Base-by-base conservation (phyloP, 768 basidiomycete species). In the Mrakia frigida region DNA sequence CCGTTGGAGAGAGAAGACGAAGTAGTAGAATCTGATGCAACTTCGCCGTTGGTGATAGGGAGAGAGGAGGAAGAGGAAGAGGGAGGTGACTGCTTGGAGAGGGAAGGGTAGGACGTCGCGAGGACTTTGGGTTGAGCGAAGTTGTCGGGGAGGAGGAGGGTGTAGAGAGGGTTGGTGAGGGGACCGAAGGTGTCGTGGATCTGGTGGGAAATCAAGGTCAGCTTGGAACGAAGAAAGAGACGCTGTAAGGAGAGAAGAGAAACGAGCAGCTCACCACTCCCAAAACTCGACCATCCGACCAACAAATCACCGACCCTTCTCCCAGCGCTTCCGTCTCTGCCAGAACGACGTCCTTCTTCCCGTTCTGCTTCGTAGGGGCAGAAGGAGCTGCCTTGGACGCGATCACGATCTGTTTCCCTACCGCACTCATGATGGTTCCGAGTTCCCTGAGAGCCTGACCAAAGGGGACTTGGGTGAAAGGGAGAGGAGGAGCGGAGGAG, bases 101-200 rank as follows among this genome's bases (percentile, higher is more conserved):
- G 6, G 7, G 74, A 18, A 21, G n/a, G 50, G 67, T 37, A 56
- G 16, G 23, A 31, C 3, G 35, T 31, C 33, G 74, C 46, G 14
- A 41, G 46, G 13, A 35, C 56, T 39, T 77, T 39, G 6, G 75
- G 75, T 14, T 60, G 70, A 35, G 75, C 75, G 37, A 77, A 77
- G 28, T 70, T 39, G 28, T 77, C 65, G 14, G 75, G 77, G 2
- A 78, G 67, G n/a, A 78, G 52, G 41, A 78, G 43, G 16, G 77
- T 78, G 41, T 78, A 74, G 33, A 78, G 50, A 18, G 77, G 77
- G 23, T 46, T 37, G n/a, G 73, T 59, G 14, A 74, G 35, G 0
- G 77, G 73, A 16, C 77, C 77, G 25, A 78, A 78, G n/a, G 77
- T 78, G 31, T 78, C 77, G 35, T 78, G 65, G 23, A 78, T 69